These are phyloP conservation scores for Fusarium sp. DNA, from an alignment of 2,329 filamentous ascomycete genomes.

Conservation along the genomic window DNA sequence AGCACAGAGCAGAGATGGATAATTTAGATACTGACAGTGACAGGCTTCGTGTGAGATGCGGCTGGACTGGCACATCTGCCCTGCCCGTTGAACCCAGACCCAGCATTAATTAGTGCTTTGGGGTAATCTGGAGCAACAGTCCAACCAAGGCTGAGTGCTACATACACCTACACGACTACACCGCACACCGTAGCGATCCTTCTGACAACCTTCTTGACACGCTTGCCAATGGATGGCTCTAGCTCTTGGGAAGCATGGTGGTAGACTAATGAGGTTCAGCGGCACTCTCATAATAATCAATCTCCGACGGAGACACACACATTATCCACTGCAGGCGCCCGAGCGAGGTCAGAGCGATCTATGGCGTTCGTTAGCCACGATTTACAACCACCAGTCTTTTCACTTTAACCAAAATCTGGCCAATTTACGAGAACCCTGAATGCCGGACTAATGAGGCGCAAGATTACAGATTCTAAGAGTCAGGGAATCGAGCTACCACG, in stretches of 20 bases:
- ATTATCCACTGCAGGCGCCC: not conserved
- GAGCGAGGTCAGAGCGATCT: conserved; percentile 18
- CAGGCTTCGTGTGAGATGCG: conserved; percentile 14
- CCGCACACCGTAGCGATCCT: not conserved
- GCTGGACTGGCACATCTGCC: conserved; percentile 15
- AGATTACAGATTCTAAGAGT: conserved; percentile 15
- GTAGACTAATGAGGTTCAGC: conserved; percentile 4
- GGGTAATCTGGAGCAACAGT: conserved; percentile 25
- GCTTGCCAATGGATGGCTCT: not conserved
- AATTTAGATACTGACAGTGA: conserved; percentile 7
- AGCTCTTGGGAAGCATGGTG: not conserved
- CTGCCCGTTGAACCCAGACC: conserved; percentile 21
- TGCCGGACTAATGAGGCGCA: conserved; percentile 2
- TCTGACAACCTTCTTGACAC: not conserved
- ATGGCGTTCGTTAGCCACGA: conserved; percentile 22
- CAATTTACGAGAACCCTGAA: conserved; percentile 1
- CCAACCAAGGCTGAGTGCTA: conserved; percentile 2
- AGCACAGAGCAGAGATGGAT: conserved; percentile 17
- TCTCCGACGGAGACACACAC: not conserved
- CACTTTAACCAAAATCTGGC: not conserved
- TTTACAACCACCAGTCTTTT: conserved; percentile 1
- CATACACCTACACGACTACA: not conserved
- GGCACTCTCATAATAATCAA: not conserved
- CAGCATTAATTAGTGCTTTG: conserved; percentile 19
- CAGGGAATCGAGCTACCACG: not conserved